Evolutionary conservation across 768 basidiomycete species (phyloP).

Genomic region (Basidioascus undulatus): DNA sequence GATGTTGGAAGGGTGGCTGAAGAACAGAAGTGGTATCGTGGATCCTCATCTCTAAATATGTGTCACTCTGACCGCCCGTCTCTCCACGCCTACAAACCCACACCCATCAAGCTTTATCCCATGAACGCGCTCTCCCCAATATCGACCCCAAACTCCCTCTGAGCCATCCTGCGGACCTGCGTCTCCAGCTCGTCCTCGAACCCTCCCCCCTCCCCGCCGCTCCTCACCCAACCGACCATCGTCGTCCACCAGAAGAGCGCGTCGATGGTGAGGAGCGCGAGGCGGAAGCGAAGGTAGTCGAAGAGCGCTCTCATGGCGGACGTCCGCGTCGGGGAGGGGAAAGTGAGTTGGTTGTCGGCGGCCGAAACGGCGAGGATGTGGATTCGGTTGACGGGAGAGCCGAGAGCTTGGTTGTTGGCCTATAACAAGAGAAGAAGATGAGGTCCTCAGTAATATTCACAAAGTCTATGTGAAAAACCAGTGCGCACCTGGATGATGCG

Average conservation of each 20-base stretch:
- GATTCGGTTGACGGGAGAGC: conserved; percentile 67
- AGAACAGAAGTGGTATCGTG: too few species aligned
- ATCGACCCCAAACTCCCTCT: conserved; percentile 48
- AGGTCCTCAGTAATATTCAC: neutral
- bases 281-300: conserved; percentile 32
- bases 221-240: conserved; percentile 15
- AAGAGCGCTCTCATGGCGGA: conserved; percentile 26
- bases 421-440: neutral
- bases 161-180: conserved; percentile 42
- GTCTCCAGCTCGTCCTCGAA: conserved; percentile 63
- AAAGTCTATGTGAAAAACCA: too few species aligned
- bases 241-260: conserved; percentile 38
- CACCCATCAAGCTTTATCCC: conserved; percentile 13
- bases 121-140: conserved; percentile 32
- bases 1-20: too few species aligned
- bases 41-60: too few species aligned
- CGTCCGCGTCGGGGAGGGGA: neutral
- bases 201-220: conserved; percentile 27
- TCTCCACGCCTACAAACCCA: too few species aligned
- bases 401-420: conserved; percentile 57
- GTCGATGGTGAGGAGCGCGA: conserved; percentile 43
- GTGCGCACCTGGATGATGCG: conserved; percentile 24
- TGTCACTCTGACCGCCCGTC: too few species aligned
- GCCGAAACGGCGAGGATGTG: conserved; percentile 66
- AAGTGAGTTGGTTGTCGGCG: neutral